Evolutionary conservation across 345 rosid genomes (phyloP).

Genomic region (Lenwebbia sp.): DNA sequence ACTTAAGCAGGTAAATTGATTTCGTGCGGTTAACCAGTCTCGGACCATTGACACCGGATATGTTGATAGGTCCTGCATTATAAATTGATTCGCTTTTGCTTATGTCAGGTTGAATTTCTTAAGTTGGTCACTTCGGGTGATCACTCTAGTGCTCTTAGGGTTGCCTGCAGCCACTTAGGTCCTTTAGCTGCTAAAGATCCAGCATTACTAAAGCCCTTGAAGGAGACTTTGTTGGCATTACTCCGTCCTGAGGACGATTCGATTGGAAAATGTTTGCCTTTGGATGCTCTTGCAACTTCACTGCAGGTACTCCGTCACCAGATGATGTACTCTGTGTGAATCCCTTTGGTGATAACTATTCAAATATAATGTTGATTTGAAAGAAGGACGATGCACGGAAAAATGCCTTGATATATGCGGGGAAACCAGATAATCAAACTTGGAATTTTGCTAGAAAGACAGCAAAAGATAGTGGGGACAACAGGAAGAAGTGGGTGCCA

Average conservation of each 20-base stretch:
- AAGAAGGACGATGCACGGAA: not conserved
- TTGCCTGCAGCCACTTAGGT: slow-evolving; percentile 85
- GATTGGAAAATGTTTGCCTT: slow-evolving; percentile 52
- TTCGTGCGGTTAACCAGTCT: not conserved
- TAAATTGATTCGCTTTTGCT: not conserved
- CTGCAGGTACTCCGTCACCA: slow-evolving; percentile 50
- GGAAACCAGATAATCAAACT: not conserved
- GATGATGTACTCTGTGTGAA: not conserved
- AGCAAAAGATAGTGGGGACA: not conserved
- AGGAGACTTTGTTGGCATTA: slow-evolving; percentile 73
- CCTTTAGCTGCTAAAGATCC: slow-evolving; percentile 73
- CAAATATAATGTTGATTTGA: not conserved
- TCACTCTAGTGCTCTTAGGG: slow-evolving; percentile 65
- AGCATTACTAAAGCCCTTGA: slow-evolving; percentile 60
- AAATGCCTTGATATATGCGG: not conserved
- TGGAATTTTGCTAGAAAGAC: not conserved
- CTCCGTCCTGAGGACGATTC: slow-evolving; percentile 54
- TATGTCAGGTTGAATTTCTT: slow-evolving; percentile 72
- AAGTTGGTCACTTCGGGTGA: slow-evolving; percentile 68
- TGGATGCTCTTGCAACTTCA: slow-evolving; percentile 66
- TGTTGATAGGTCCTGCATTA: not conserved
- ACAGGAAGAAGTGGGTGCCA: not conserved
- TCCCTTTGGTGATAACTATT: not conserved
- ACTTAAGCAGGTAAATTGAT: slow-evolving; percentile 72
- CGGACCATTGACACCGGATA: not conserved